phyloP scores from a whole-genome alignment of 495 filamentous ascomycete species.

The Hyaloscypha variabilis region DNA sequence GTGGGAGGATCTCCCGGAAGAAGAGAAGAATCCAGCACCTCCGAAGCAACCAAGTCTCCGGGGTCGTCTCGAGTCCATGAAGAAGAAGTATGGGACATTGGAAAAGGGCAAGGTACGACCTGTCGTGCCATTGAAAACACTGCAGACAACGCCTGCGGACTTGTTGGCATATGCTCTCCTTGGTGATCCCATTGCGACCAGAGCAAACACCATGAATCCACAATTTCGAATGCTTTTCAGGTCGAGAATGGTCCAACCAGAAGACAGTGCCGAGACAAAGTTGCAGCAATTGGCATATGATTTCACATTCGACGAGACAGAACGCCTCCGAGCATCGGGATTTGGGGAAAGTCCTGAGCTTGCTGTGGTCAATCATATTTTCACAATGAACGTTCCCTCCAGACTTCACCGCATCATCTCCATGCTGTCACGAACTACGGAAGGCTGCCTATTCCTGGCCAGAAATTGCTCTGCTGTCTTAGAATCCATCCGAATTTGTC shows the following conservation, averaged over 20 bases:
- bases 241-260: slow-evolving; percentile 4
- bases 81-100: not conserved
- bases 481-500: slow-evolving; percentile 9
- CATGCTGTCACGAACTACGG: slow-evolving; percentile 19
- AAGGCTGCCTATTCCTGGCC: slow-evolving; percentile 25
- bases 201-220: not conserved
- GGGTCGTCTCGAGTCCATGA: not conserved
- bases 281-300: slow-evolving; percentile 9
- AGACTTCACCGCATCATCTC: slow-evolving; percentile 11
- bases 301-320: slow-evolving; percentile 5
- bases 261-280: slow-evolving; percentile 13
- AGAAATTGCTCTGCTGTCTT: not conserved
- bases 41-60: not conserved
- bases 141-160: slow-evolving; percentile 15
- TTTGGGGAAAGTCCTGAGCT: not conserved
- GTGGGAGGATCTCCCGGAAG: slow-evolving; percentile 13
- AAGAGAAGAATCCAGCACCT: not conserved
- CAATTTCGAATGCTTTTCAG: slow-evolving; percentile 9
- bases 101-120: not conserved
- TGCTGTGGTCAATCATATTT: slow-evolving; percentile 8
- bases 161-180: slow-evolving; percentile 22
- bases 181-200: slow-evolving; percentile 8
- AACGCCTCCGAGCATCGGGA: slow-evolving; percentile 9
- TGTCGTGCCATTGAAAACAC: not conserved
- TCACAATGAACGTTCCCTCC: not conserved